Base-by-base conservation (phyloP, 2,329 filamentous ascomycete species). In the Pyrenochaeta sp. region DNA sequence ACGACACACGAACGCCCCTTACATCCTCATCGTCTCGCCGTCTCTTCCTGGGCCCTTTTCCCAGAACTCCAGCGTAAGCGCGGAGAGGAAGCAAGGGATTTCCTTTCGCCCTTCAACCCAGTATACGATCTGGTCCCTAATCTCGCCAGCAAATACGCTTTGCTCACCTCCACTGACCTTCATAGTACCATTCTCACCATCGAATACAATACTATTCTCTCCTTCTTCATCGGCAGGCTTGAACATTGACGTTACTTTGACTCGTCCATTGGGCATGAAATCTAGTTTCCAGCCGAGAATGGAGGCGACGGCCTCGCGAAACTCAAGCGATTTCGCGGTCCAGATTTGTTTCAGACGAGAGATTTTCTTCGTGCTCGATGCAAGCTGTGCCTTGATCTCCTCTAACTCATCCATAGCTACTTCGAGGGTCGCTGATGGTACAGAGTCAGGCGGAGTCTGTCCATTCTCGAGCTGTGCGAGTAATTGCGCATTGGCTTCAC, bases 241-340 rank as follows among this genome's bases (percentile, higher is more conserved):
- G 66, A 93, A 95, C 55, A 93, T 88, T 47, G 82, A 88, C 41
- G 93, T 95, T 15, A 96, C 90, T 21, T 90, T 87, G 73, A 96
- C 95, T 63, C 96, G 93, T 28, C 94, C 94, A 69, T 96, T 96
- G n/a, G 92, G 91, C 68, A 96, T 87, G 69, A 99, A 97, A 21
- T 94, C 91, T 9, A 97, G 84, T 39, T 93, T 93, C 88, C 92
- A 99, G 0, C 94, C 94, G 0, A 99, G 81, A 1, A 96, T 87
- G 14, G 86, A 90, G 52, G 92, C 92, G 45, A 99, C 92, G 21
- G 92, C 90, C 73, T 97, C 91, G 35, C 95, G 90, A 75, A 99
- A 97, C 74, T 99, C 94, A 60, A 88, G 85, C 1, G 89, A 91
- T 71, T 97, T 99, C 56, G 88, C 83, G 0, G 84, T 84, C 88